Evolutionary conservation across 2,329 filamentous ascomycete species (phyloP).

Genomic region (Colletotrichum tanaceti): DNA sequence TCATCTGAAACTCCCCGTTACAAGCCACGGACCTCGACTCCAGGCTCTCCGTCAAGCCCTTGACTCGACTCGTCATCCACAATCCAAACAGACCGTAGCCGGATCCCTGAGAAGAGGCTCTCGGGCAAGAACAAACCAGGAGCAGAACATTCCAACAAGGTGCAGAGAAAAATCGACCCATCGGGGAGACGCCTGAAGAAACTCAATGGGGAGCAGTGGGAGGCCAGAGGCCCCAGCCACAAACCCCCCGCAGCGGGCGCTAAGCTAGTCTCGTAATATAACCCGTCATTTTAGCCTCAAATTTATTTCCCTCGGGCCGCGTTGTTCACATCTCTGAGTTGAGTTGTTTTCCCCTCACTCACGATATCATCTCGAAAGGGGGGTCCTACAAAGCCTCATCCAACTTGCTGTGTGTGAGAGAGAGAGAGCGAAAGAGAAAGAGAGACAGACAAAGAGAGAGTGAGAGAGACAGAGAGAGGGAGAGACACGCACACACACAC

Average conservation of each 20-base stretch:
- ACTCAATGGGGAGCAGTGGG: too few relatives aligned
- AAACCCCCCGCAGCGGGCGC: conserved; percentile 33
- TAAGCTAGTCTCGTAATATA: conserved; percentile 37
- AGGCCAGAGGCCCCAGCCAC: too few relatives aligned
- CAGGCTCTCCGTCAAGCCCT: too few relatives aligned
- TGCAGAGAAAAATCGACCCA: too few relatives aligned
- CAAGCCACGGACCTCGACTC: conserved; percentile 22
- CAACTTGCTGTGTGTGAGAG: background rate
- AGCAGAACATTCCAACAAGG: too few relatives aligned
- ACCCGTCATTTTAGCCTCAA: conserved; percentile 30
- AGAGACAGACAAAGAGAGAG: too few relatives aligned
- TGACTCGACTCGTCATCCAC: conserved; percentile 27
- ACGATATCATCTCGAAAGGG: background rate
- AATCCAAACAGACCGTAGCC: background rate
- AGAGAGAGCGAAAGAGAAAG: too few relatives aligned
- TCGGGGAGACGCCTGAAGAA: too few relatives aligned
- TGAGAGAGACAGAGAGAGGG: too few relatives aligned
- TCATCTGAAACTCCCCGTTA: conserved; percentile 33
- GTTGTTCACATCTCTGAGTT: background rate
- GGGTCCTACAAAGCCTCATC: conserved; percentile 15
- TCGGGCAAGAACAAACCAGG: too few relatives aligned
- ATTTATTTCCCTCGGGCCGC: conserved; percentile 15
- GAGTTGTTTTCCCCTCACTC: background rate
- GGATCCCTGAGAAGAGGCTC: conserved; percentile 20
- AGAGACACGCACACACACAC: too few relatives aligned